These are phyloP conservation scores for Austroboletus niveus DNA, from an alignment of 1,284 basidiomycete genomes.

Conservation along the genomic window DNA sequence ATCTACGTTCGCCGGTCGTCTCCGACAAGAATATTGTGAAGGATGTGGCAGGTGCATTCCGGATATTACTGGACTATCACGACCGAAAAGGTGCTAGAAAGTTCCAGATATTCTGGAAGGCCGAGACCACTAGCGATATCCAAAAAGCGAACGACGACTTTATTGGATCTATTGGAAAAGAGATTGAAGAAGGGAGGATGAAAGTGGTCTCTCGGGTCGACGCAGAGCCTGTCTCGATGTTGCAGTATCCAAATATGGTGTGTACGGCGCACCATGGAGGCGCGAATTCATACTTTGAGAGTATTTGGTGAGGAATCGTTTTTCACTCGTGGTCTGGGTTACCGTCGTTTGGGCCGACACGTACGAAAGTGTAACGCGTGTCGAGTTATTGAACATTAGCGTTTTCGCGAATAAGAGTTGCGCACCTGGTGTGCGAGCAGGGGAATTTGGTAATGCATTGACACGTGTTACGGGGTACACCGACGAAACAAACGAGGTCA, in stretches of 20 bases:
- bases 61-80: neutral
- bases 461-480: conserved; percentile 1
- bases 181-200: neutral
- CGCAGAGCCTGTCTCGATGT: conserved; percentile 8
- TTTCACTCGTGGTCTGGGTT: conserved; percentile 6
- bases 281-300: conserved; percentile 17
- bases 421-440: neutral
- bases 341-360: conserved; percentile 17
- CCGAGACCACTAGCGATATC: neutral
- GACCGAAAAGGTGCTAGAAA: neutral
- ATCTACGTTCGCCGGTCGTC: neutral
- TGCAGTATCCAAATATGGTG: conserved; percentile 14
- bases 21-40: neutral
- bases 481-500: conserved; percentile 6
- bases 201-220: conserved; percentile 10
- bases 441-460: neutral
- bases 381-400: conserved; percentile 9
- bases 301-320: conserved; percentile 4
- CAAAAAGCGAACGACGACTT: neutral
- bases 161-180: neutral
- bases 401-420: neutral
- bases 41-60: neutral
- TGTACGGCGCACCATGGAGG: conserved; percentile 17
- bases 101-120: neutral
- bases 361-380: conserved; percentile 9